phyloP scores from a whole-genome alignment of 805 yeast genomes.

The Vanderwaltozyma yarrowii region DNA sequence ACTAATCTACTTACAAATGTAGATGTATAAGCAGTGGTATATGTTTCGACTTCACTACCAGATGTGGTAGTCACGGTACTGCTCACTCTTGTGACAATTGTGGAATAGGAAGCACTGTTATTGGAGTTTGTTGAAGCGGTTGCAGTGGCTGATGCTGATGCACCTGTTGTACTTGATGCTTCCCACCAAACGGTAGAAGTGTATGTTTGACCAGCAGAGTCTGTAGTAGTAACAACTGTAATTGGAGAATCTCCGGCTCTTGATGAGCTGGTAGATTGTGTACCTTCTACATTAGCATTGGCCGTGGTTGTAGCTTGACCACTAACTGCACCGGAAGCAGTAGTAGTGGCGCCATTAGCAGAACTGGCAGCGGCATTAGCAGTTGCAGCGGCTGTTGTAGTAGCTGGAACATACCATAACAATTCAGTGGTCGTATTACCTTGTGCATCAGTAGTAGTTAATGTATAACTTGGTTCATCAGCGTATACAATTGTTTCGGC shows the following conservation, averaged over 20 bases:
- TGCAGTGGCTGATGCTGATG: background rate
- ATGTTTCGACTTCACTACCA: background rate
- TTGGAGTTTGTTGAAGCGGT: background rate
- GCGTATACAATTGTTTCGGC: slow-evolving; percentile 3
- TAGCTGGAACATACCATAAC: slow-evolving; percentile 9
- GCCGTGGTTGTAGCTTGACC: no score
- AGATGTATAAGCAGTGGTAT: background rate
- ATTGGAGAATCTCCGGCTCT: background rate
- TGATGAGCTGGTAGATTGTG: background rate
- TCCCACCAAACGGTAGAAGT: slow-evolving; percentile 24
- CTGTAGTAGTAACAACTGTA: slow-evolving; percentile 5
- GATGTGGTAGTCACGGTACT: no score
- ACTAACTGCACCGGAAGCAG: no score
- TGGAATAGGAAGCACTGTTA: no score
- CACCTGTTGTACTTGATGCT: slow-evolving; percentile 5
- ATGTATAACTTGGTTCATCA: slow-evolving; percentile 9
- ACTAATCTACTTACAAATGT: background rate
- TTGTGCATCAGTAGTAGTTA: slow-evolving; percentile 12
- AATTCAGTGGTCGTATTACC: slow-evolving; percentile 11
- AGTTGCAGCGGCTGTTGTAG: background rate
- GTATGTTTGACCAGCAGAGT: slow-evolving; percentile 14
- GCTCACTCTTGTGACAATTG: no score
- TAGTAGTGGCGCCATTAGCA: no score
- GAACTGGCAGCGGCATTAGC: background rate
- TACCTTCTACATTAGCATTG: background rate